Base-by-base conservation (phyloP, 179 eudicot species). In the Heliamphora ciliata region DNA sequence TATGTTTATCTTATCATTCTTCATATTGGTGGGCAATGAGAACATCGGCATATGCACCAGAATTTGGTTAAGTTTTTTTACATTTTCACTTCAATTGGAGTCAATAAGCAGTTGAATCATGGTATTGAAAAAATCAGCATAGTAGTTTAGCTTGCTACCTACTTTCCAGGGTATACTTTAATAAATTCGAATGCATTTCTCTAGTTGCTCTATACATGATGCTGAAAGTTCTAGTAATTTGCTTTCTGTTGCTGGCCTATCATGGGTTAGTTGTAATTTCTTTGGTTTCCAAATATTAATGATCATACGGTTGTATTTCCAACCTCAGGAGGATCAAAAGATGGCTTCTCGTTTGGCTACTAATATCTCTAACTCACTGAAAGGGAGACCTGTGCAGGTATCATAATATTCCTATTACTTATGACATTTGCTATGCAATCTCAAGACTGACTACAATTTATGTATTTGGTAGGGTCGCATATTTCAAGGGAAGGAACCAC, bases 371-470 rank as follows among this genome's bases (percentile, higher is more conserved):
- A 97, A 90, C 85, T 93, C 99, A 48, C 87, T 97, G 70, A 97
- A 97, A 86, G 95, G 97, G 75, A 90, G 97, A 89, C 95, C 99
- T 76, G 97, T 90, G 69, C 90, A 86, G 99, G 99, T 97, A 91
- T 97, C 11, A 51, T 81, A 60, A 44, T 78, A 4, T 77, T 47
- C 71, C 69, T 13, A 51, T 65, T 81, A 66, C 60, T 78, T 24
- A 70, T 48, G 56, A 46, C 4, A 1, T 8, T 44, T n/a, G 56
- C 54, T 31, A 61, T 65, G 54, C 71, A 74, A 7, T 61, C 67
- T 81, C 68, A 67, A 65, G 76, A 79, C 44, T 21, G 74, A 21
- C 44, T 65, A 52, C 17, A 77, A 66, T 73, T 76, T 54, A 75
- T 48, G 85, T 44, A 88, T 66, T 31, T 31, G 40, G 67, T 88